phyloP scores from a whole-genome alignment of 306 rosid species.

The Hippophae rhamnoides region DNA sequence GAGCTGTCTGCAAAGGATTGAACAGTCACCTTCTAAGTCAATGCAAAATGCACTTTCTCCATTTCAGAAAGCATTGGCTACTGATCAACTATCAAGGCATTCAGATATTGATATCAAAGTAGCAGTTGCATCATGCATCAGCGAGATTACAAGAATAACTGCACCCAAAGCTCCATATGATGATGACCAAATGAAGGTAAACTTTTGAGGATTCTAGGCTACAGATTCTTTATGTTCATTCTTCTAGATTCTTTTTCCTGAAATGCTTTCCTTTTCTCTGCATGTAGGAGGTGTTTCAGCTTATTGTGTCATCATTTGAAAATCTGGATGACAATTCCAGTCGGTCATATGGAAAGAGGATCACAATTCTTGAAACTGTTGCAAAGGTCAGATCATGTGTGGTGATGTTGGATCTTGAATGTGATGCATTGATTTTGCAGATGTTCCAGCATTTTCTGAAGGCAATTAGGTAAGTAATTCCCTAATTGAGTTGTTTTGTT shows the following conservation, averaged over 20 bases:
- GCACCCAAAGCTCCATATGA: conserved; percentile 95
- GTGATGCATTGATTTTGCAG: conserved; percentile 67
- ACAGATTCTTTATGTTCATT: not conserved
- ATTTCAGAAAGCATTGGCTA: conserved; percentile 55
- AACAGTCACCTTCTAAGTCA: conserved; percentile 65
- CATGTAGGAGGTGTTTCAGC: conserved; percentile 72
- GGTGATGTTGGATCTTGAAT: conserved; percentile 92
- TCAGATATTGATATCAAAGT: conserved; percentile 67
- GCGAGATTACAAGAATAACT: conserved; percentile 88
- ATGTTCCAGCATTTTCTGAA: conserved; percentile 88
- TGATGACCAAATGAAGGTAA: conserved; percentile 91
- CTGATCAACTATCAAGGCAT: conserved; percentile 50
- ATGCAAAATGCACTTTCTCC: conserved; percentile 75
- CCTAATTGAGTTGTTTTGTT: not conserved
- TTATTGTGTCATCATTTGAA: conserved; percentile 85
- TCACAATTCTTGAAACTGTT: conserved; percentile 77
- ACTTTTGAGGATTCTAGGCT: not conserved
- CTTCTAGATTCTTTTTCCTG: not conserved
- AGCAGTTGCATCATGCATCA: conserved; percentile 82
- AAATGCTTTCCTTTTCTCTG: not conserved
- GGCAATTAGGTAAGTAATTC: conserved; percentile 49
- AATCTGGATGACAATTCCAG: conserved; percentile 56
- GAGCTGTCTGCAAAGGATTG: conserved; percentile 52
- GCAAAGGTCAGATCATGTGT: conserved; percentile 90
- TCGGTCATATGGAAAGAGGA: conserved; percentile 56